Conservation (phyloP, 306 rosid species). For the Hippophae gyantsensis region DNA sequence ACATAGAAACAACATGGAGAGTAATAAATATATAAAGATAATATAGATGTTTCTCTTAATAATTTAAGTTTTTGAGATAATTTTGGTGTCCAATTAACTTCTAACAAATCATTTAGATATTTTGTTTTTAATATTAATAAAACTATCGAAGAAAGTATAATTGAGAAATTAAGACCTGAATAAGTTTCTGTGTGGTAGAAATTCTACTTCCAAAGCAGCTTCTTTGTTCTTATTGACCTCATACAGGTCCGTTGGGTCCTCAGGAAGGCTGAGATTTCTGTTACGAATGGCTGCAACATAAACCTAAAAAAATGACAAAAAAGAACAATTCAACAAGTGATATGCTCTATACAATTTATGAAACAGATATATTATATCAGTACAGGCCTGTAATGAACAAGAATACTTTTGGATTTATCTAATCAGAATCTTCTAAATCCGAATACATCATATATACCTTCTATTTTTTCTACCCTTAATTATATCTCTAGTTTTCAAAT, state of each 20-base stretch:
- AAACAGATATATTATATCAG: not conserved
- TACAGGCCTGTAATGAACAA: too few species aligned
- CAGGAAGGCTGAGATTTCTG: constrained; percentile 61
- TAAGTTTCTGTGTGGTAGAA: constrained; percentile 58
- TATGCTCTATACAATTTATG: not conserved
- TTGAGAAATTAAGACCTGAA: constrained; percentile 32
- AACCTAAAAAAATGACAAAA: constrained; percentile 37
- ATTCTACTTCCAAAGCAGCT: constrained; percentile 47
- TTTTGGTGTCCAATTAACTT: too few species aligned
- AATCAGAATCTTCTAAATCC: too few species aligned
- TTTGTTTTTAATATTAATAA: not conserved
- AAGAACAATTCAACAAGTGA: not conserved
- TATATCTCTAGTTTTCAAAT: too few species aligned
- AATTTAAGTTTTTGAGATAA: too few species aligned
- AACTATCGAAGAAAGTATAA: not conserved
- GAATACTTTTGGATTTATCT: too few species aligned
- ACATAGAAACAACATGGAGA: too few species aligned
- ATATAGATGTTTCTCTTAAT: too few species aligned
- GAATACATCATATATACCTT: too few species aligned
- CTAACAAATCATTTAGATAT: too few species aligned
- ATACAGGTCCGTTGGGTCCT: constrained; percentile 51
- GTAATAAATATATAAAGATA: too few species aligned
- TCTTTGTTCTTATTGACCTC: constrained; percentile 59
- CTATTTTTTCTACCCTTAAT: too few species aligned
- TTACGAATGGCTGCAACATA: constrained; percentile 74